Percentiles rank a stretch among this genome's conserved stretches.
Conservation (phyloP, 805 yeast genomes). For the Yarrowia yakushimensis region DNA sequence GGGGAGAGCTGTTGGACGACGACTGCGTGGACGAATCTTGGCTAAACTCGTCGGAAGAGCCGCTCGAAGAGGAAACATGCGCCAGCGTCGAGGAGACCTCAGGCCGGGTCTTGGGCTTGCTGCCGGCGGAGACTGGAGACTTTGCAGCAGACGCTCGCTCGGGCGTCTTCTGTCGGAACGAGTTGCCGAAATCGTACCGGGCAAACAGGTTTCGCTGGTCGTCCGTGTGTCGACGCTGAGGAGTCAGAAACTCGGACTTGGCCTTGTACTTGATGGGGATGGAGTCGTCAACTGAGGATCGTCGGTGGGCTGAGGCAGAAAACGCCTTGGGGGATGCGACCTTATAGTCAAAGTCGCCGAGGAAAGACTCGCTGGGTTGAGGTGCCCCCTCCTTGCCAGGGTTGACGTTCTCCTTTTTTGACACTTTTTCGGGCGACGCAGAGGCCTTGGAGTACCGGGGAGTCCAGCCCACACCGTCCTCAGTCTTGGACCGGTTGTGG, state of each 20-base stretch:
- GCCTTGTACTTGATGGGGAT: constrained; percentile 7
- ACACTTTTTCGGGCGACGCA: constrained; percentile 27
- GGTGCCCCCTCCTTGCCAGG: constrained; percentile 22
- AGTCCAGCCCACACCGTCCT: constrained; percentile 22
- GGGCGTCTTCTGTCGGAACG: constrained; percentile 17
- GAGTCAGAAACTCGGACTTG: constrained; percentile 7
- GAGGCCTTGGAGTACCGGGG: constrained; percentile 2
- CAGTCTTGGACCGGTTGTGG: constrained; percentile 24
- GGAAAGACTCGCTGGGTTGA: constrained; percentile 16
- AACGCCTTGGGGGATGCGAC: constrained; percentile 8
- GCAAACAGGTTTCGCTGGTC: constrained; percentile 15
- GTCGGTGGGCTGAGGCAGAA: background rate
- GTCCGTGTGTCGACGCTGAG: constrained; percentile 16
- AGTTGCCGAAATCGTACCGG: constrained; percentile 21
- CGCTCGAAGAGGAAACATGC: background rate
- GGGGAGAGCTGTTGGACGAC: background rate
- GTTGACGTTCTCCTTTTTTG: constrained; percentile 29
- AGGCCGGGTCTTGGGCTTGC: background rate
- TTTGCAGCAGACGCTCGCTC: background rate
- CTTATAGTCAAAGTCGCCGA: constrained; percentile 8
- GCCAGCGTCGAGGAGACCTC: background rate
- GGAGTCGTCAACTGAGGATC: constrained; percentile 15
- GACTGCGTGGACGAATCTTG: constrained; percentile 8
- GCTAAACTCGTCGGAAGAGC: constrained; percentile 11
- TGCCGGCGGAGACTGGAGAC: background rate